These are phyloP conservation scores for Bromus sterilis DNA, from an alignment of 176 grass and related monocot genomes.

Conservation along the genomic window DNA sequence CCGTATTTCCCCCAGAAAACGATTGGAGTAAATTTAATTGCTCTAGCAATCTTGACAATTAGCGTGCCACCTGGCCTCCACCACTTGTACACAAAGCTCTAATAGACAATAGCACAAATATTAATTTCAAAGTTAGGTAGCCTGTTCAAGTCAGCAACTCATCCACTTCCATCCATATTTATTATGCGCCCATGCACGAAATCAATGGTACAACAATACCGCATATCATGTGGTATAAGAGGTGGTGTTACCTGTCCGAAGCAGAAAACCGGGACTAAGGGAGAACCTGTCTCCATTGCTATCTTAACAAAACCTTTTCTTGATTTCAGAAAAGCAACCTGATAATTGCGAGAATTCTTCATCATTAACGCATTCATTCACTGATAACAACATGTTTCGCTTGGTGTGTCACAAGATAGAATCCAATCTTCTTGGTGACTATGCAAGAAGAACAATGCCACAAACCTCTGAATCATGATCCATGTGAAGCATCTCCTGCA, in stretches of 20 bases:
- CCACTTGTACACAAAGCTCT: conserved; percentile 84
- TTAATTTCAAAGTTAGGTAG: not conserved
- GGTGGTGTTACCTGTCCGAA: conserved; percentile 66
- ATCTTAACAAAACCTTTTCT: conserved; percentile 93
- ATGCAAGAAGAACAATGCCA: not conserved
- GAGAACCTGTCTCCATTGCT: conserved; percentile 73
- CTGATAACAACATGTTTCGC: not conserved
- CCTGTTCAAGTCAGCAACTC: not conserved
- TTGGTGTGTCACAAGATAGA: not conserved
- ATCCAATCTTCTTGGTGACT: not conserved
- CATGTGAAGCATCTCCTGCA: conserved; percentile 96
- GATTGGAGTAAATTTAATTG: conserved; percentile 89
- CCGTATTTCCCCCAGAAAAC: conserved; percentile 87
- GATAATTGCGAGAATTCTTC: not conserved
- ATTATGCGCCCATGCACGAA: not conserved
- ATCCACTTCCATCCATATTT: not conserved
- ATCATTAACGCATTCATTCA: not conserved
- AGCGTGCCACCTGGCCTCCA: conserved; percentile 85
- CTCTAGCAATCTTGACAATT: conserved; percentile 79
- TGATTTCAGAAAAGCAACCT: conserved; percentile 93
- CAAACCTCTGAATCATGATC: conserved; percentile 75
- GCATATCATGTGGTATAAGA: not conserved
- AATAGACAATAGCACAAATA: not conserved
- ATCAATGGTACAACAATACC: not conserved
- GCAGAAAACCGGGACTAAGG: conserved; percentile 71